phyloP scores from a whole-genome alignment of 371 early-diverging fungal genomes.

The Smittium culicis region DNA sequence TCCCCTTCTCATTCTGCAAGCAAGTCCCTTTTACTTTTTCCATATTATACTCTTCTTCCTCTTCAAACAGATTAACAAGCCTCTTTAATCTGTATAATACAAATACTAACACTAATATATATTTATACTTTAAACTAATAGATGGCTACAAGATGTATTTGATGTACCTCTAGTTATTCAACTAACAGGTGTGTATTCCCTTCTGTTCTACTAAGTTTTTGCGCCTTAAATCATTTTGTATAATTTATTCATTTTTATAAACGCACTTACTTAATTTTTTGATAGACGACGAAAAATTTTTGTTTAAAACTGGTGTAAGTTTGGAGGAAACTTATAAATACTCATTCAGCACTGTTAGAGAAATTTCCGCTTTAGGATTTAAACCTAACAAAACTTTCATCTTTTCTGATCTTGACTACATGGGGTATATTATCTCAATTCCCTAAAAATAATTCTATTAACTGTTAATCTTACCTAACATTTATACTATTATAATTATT shows the following conservation, averaged over 20 bases:
- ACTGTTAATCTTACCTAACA: background rate
- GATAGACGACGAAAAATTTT: constrained; percentile 97
- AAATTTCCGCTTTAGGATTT: constrained; percentile 98
- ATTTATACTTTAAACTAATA: too few species aligned
- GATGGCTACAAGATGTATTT: constrained; percentile 94
- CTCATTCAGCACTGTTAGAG: constrained; percentile 81
- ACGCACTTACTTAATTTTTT: constrained; percentile 5
- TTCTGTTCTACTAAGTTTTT: too few species aligned
- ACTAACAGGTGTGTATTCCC: constrained; percentile 58
- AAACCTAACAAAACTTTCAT: constrained; percentile 98
- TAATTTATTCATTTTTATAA: background rate
- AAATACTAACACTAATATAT: background rate
- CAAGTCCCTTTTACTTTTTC: background rate
- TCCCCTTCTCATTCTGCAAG: constrained; percentile 98
- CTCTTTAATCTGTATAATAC: background rate
- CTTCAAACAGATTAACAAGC: too few species aligned
- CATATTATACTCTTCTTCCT: too few species aligned
- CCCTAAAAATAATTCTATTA: background rate
- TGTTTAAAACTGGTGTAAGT: constrained; percentile 87
- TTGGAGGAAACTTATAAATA: constrained; percentile 73
- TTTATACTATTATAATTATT: background rate
- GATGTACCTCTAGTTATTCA: constrained; percentile 95
- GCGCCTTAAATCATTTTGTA: background rate
- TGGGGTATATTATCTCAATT: constrained; percentile 35
- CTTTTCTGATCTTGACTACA: constrained; percentile 87